Conservation (phyloP, 805 yeast species). For the Cyberlindnera euphorbiae region DNA sequence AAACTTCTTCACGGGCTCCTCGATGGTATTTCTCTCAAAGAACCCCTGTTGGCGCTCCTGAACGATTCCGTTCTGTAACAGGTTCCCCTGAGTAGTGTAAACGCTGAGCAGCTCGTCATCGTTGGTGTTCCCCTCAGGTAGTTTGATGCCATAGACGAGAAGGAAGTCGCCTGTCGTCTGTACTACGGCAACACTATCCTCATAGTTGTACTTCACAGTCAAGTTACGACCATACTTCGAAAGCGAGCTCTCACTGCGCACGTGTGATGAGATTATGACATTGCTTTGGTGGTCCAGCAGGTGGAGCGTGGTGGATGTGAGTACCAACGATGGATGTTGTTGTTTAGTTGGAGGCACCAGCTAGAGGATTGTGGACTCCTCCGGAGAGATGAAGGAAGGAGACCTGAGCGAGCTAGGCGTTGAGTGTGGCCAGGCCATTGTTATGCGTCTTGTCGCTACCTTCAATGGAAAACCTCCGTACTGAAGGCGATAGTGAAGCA, state of each 20-base stretch:
- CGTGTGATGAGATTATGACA: conserved; percentile 31
- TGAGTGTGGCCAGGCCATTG: conserved; percentile 10
- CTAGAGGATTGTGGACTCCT: conserved; percentile 3
- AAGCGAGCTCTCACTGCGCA: conserved; percentile 31
- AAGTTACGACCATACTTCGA: conserved; percentile 35
- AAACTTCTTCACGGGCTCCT: conserved; percentile 18
- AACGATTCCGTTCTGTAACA: conserved; percentile 25
- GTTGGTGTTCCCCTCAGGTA: conserved; percentile 3
- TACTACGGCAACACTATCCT: conserved; percentile 27
- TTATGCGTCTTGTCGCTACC: too few relatives aligned
- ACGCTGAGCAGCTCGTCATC: conserved; percentile 23
- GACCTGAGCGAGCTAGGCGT: conserved; percentile 1
- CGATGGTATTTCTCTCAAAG: conserved; percentile 18
- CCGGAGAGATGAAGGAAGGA: not conserved
- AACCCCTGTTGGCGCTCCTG: conserved; percentile 13
- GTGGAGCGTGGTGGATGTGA: conserved; percentile 29
- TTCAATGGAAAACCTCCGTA: too few relatives aligned
- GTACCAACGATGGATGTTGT: conserved; percentile 13
- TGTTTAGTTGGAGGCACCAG: conserved; percentile 1
- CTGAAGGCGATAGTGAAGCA: too few relatives aligned
- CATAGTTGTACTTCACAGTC: conserved; percentile 24
- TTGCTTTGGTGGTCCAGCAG: conserved; percentile 31
- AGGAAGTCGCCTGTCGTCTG: conserved; percentile 33
- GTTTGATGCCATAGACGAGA: conserved; percentile 31
- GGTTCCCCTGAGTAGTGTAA: conserved; percentile 14